Conservation (phyloP, 352 stramenopile species). For the Phytophthora nicotianae region DNA sequence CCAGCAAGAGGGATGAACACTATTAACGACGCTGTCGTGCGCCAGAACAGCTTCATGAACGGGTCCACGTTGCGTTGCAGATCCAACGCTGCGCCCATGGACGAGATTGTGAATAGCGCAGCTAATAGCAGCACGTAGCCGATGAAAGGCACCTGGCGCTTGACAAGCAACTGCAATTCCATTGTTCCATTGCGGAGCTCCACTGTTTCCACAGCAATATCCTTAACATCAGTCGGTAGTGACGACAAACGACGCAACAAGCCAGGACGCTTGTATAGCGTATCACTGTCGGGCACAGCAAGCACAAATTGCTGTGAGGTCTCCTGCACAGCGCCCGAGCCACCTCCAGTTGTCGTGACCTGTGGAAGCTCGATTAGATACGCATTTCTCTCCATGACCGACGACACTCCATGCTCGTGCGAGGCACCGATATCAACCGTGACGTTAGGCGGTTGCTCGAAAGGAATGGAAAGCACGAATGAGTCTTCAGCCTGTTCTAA, state of each 20-base stretch:
- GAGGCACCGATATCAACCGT: constrained; percentile 11
- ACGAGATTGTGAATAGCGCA: constrained; percentile 78
- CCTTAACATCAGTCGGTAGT: constrained; percentile 71
- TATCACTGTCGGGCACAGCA: constrained; percentile 65
- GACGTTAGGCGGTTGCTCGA: constrained; percentile 47
- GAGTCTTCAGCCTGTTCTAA: constrained; percentile 73
- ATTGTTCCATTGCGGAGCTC: constrained; percentile 66
- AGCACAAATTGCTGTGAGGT: constrained; percentile 73
- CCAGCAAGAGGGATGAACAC: constrained; percentile 70
- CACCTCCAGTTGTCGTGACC: constrained; percentile 43
- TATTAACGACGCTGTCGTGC: constrained; percentile 71
- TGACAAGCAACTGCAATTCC: constrained; percentile 77
- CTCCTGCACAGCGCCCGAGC: constrained; percentile 28
- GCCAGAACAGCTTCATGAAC: constrained; percentile 88
- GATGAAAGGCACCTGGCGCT: constrained; percentile 73
- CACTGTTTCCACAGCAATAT: constrained; percentile 77
- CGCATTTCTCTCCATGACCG: constrained; percentile 59
- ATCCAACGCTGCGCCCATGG: constrained; percentile 74
- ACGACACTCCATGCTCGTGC: constrained; percentile 26
- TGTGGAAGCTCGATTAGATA: constrained; percentile 82
- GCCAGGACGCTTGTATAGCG: constrained; percentile 57
- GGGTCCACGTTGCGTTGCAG: constrained; percentile 73
- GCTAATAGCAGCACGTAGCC: constrained; percentile 78
- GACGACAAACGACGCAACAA: constrained; percentile 64
- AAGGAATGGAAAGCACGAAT: constrained; percentile 83